Base-by-base conservation (phyloP, 768 basidiomycete genomes). In the Chlorophyllum brunneum region DNA sequence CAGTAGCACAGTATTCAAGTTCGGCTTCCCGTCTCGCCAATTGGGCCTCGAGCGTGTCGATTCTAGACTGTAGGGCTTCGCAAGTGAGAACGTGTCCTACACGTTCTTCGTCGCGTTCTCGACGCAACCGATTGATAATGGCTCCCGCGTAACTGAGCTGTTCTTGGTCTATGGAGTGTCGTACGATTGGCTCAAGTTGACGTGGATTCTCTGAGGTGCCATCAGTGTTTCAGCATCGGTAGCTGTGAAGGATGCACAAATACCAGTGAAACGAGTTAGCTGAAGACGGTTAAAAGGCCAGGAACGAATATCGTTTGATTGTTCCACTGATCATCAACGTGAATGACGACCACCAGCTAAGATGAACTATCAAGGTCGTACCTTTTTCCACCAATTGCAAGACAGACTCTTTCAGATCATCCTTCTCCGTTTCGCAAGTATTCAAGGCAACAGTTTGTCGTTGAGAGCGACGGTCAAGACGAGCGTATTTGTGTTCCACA, bases 11-110 rank as follows among this genome's bases (percentile, higher is more conserved):
- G 2, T 59, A 59, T 57, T 79, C 79, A 4, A 85, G 67, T 56
- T 83, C 79, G 0, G 74, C 74, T 39, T 85, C 83, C n/a, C 81
- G 70, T 4, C 76, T 73, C 0, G 81, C 78, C 4, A 86, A 61
- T 61, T 76, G 75, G 0, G 82, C 81, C 51, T 78, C 72, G 2
- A 86, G 68, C 15, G 67, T 63, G 4, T 70, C 61, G 20, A 80
- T 70, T 42, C 73, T 70, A 0, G 64, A 58, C 42, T 77, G 75
- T 0, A 73, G 69, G 2, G 69, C 65, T 15, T 71, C 63, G 7
- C 65, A 67, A 0, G 70, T 75, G n/a, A 64, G 64, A 8, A 56
- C 58, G 56, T 80, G 79, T 0, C 72, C 72, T 36, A 58, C 58
- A 2, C 73, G 71, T 58, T 82, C 81, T 0, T 65, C 49, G 23